phyloP scores from a whole-genome alignment of 768 basidiomycete genomes.

The Cytidiella melzeri region DNA sequence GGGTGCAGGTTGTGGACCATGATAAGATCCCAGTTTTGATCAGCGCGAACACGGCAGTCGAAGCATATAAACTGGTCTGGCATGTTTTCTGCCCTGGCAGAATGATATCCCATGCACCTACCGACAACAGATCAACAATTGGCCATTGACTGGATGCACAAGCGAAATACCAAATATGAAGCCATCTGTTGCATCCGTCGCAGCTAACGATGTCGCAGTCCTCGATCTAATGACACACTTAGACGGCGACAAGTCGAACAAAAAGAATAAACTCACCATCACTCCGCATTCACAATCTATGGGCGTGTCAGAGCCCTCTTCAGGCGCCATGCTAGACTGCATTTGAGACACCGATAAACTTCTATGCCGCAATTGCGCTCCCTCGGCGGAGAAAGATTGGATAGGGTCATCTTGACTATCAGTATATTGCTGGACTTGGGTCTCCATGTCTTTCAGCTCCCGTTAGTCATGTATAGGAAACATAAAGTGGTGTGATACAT shows the following conservation, averaged over 20 bases:
- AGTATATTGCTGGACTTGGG: constrained; percentile 16
- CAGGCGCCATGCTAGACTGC: background rate
- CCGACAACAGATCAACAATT: background rate
- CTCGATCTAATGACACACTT: constrained; percentile 37
- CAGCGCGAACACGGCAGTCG: constrained; percentile 65
- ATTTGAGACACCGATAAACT: background rate
- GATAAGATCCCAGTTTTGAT: constrained; percentile 67
- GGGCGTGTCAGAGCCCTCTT: constrained; percentile 23
- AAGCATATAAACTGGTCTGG: constrained; percentile 64
- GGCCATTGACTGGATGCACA: background rate
- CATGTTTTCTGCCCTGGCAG: constrained; percentile 47
- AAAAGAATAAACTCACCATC: constrained; percentile 31
- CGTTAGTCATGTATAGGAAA: no score
- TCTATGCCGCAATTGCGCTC: background rate
- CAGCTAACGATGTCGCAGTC: constrained; percentile 51
- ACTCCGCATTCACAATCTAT: constrained; percentile 71
- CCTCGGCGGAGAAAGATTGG: constrained; percentile 31
- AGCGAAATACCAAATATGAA: constrained; percentile 60
- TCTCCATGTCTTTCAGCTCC: constrained; percentile 30
- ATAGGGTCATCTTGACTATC: constrained; percentile 23
- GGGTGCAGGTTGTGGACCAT: constrained; percentile 48
- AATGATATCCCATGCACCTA: constrained; percentile 71
- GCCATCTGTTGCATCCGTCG: constrained; percentile 73
- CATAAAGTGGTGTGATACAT: constrained; percentile 5
- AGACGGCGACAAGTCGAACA: background rate